A percentile compares a stretch with the other conserved stretches of the same genome.
phyloP scores from a whole-genome alignment of 2,329 filamentous ascomycete genomes.

The Penicillium sp. region DNA sequence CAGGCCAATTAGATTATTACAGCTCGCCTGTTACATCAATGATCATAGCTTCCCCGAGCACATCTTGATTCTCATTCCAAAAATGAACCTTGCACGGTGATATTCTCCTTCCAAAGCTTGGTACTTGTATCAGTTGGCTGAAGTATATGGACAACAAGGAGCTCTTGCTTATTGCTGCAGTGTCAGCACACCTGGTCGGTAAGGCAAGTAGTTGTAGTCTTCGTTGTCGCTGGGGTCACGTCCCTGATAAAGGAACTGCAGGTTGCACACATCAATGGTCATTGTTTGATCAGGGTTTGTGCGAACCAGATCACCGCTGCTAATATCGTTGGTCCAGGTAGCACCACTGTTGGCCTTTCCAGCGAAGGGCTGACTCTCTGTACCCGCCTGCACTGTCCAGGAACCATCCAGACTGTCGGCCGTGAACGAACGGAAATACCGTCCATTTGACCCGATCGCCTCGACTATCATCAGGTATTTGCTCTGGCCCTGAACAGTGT shows the following conservation, averaged over 20 bases:
- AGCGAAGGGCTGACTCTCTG: constrained; percentile 63
- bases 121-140: too few relatives aligned
- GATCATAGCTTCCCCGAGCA: too few relatives aligned
- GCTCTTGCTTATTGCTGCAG: background rate
- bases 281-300: constrained; percentile 62
- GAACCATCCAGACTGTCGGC: constrained; percentile 56
- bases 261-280: constrained; percentile 63
- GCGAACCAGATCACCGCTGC: constrained; percentile 64
- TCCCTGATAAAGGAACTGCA: constrained; percentile 67
- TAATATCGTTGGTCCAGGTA: constrained; percentile 67
- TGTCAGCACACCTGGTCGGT: background rate
- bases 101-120: too few relatives aligned
- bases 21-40: too few relatives aligned
- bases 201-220: constrained; percentile 45
- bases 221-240: constrained; percentile 43
- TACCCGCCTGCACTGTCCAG: constrained; percentile 61
- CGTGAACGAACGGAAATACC: constrained; percentile 69
- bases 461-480: background rate
- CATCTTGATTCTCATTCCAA: too few relatives aligned
- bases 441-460: constrained; percentile 49
- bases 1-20: too few relatives aligned
- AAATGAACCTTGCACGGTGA: too few relatives aligned
- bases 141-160: too few relatives aligned
- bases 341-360: constrained; percentile 66
- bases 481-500: background rate